These are phyloP conservation scores for Periconia macrospinosa DNA, from an alignment of 2,329 filamentous ascomycete genomes.

Conservation along the genomic window DNA sequence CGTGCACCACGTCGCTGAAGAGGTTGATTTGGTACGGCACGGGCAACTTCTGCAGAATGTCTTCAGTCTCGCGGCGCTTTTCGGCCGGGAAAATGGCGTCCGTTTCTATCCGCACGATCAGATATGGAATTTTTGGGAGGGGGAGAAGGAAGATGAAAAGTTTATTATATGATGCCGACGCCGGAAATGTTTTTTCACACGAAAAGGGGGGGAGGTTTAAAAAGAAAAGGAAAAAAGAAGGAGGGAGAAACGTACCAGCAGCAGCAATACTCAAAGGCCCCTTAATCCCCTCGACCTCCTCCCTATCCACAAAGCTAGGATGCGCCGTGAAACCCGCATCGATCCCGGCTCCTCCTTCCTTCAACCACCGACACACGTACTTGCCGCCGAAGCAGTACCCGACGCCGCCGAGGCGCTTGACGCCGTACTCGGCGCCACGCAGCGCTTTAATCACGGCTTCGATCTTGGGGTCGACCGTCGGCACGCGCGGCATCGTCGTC, in stretches of 20 bases:
- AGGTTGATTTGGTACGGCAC: constrained; percentile 76
- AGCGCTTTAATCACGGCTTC: constrained; percentile 60
- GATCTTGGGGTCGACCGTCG: constrained; percentile 57
- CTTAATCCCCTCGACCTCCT: constrained; percentile 60
- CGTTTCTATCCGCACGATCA: no score
- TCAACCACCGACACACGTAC: constrained; percentile 65
- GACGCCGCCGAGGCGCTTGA: constrained; percentile 64
- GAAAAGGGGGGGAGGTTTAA: no score
- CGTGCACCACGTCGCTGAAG: constrained; percentile 71
- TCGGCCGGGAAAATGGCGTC: constrained; percentile 62
- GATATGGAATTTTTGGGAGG: no score
- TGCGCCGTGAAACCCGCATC: constrained; percentile 75
- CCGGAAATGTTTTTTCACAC: no score
- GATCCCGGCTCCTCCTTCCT: constrained; percentile 62
- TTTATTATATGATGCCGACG: no score
- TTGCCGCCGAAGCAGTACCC: constrained; percentile 75
- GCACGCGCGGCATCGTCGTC: constrained; percentile 40
- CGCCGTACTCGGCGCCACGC: constrained; percentile 50
- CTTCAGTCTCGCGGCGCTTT: constrained; percentile 61
- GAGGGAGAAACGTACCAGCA: constrained; percentile 51
- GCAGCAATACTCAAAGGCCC: constrained; percentile 65
- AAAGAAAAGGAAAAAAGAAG: background rate
- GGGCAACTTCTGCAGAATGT: constrained; percentile 56
- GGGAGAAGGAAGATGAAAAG: no score
- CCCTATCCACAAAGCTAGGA: constrained; percentile 70